These are phyloP conservation scores for Anastatica hierochuntica DNA, from an alignment of 345 rosid species.

Conservation along the genomic window DNA sequence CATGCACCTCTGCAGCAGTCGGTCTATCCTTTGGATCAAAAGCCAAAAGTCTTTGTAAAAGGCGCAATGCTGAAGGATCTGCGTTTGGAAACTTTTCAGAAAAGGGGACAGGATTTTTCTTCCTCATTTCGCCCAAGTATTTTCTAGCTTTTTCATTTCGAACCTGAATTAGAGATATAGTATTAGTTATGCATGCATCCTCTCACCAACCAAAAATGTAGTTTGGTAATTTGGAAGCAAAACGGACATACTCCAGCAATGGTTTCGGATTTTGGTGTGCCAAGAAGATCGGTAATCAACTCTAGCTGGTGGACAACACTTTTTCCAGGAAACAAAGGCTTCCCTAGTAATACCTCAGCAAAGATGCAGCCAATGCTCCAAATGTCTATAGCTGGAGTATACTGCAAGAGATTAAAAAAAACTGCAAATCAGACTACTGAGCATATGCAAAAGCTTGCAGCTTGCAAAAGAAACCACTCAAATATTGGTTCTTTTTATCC, in stretches of 20 bases:
- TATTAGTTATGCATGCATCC: background rate
- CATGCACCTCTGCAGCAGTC: conserved; percentile 66
- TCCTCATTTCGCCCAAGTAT: conserved; percentile 70
- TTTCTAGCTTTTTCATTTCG: conserved; percentile 88
- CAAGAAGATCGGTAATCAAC: conserved; percentile 86
- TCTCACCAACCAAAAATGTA: background rate
- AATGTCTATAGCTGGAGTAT: conserved; percentile 88
- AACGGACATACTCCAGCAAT: conserved; percentile 52
- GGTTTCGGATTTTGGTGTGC: conserved; percentile 73
- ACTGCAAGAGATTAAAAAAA: conserved; percentile 44
- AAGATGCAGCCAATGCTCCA: conserved; percentile 97
- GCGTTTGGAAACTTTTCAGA: conserved; percentile 69
- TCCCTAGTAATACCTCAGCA: conserved; percentile 87
- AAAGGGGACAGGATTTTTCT: conserved; percentile 53
- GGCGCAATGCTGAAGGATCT: conserved; percentile 60
- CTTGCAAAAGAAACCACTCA: no score
- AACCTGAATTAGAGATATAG: conserved; percentile 37
- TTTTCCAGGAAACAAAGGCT: conserved; percentile 97
- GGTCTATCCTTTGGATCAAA: conserved; percentile 93
- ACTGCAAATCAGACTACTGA: background rate
- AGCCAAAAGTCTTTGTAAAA: conserved; percentile 70
- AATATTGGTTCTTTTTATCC: no score
- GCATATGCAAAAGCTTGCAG: no score
- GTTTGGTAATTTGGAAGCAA: background rate
- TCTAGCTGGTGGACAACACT: conserved; percentile 90